Evolutionary conservation across 1,139 yeast genomes (phyloP).

Genomic region (Lodderomyces beijingensis): DNA sequence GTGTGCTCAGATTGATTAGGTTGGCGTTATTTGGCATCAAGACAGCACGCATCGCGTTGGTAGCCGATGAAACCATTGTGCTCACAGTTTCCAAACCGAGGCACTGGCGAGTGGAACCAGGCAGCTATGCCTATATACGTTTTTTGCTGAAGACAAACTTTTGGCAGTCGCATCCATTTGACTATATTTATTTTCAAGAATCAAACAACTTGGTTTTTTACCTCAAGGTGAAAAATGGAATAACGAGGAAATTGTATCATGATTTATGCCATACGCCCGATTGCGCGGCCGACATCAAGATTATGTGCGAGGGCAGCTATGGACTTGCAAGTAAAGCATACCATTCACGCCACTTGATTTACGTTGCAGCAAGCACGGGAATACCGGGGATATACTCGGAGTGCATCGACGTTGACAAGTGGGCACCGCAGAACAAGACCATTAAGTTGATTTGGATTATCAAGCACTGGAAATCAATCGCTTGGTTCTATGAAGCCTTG

Average conservation of each 20-base stretch:
- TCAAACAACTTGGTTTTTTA: constrained; percentile 18
- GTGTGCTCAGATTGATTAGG: constrained; percentile 34
- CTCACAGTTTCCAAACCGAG: constrained; percentile 36
- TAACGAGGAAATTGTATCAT: constrained; percentile 29
- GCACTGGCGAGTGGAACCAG: constrained; percentile 44
- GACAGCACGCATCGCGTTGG: constrained; percentile 27
- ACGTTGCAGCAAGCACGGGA: constrained; percentile 45
- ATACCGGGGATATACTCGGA: constrained; percentile 43
- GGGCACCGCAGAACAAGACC: constrained; percentile 15
- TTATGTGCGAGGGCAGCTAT: constrained; percentile 40
- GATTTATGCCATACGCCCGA: constrained; percentile 28
- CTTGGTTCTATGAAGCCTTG: constrained; percentile 36
- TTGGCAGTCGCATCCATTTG: constrained; percentile 42
- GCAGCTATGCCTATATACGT: constrained; percentile 50
- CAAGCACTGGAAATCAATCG: constrained; percentile 38
- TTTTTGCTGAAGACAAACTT: constrained; percentile 34
- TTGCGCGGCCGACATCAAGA: constrained; percentile 23
- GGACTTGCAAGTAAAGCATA: constrained; percentile 30
- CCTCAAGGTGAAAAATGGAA: constrained; percentile 35
- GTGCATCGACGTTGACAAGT: constrained; percentile 29
- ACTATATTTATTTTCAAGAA: constrained; percentile 24
- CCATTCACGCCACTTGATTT: constrained; percentile 31
- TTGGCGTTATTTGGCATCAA: constrained; percentile 37
- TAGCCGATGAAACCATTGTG: constrained; percentile 34
- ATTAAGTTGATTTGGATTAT: constrained; percentile 34